A percentile compares a stretch with the other conserved stretches of the same genome.
Evolutionary conservation across 2,329 filamentous ascomycete species (phyloP).

Genomic region (Colletotrichum trifolii): DNA sequence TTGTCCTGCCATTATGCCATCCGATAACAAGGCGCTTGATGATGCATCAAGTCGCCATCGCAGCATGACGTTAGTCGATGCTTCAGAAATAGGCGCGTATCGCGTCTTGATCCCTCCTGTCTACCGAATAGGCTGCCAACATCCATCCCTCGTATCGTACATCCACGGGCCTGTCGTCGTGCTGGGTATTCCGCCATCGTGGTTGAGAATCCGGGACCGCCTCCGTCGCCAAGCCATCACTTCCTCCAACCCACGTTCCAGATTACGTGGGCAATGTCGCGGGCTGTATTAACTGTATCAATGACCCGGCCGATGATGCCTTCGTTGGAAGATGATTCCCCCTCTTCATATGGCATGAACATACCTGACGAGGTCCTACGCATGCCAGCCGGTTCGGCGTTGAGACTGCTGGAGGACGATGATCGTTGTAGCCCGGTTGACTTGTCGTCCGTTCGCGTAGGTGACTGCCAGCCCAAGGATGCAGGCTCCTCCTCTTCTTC

Average conservation of each 20-base stretch:
- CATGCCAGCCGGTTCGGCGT: constrained; percentile 70
- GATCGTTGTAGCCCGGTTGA: constrained; percentile 56
- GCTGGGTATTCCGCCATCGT: constrained; percentile 9
- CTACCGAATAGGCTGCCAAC: not conserved
- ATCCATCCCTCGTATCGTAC: constrained; percentile 24
- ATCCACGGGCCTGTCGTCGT: constrained; percentile 19
- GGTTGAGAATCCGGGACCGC: constrained; percentile 8
- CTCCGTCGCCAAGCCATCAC: constrained; percentile 44
- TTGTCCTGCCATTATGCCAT: constrained; percentile 13
- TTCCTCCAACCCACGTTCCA: constrained; percentile 77
- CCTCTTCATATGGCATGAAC: constrained; percentile 89
- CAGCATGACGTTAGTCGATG: constrained; percentile 20
- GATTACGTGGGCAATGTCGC: constrained; percentile 77
- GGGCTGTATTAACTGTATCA: constrained; percentile 81
- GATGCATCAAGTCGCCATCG: constrained; percentile 9
- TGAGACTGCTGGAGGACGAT: constrained; percentile 60
- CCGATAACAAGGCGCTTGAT: constrained; percentile 21
- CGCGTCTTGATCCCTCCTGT: not conserved
- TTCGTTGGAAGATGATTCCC: constrained; percentile 68
- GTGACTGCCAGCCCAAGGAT: constrained; percentile 37
- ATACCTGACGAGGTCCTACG: constrained; percentile 86
- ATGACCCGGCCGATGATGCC: constrained; percentile 83
- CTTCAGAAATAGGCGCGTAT: not conserved
- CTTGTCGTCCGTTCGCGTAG: constrained; percentile 38
- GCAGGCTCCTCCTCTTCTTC: constrained; percentile 66